Base-by-base conservation (phyloP, 2,329 filamentous ascomycete species). In the Diaporthe capsici region DNA sequence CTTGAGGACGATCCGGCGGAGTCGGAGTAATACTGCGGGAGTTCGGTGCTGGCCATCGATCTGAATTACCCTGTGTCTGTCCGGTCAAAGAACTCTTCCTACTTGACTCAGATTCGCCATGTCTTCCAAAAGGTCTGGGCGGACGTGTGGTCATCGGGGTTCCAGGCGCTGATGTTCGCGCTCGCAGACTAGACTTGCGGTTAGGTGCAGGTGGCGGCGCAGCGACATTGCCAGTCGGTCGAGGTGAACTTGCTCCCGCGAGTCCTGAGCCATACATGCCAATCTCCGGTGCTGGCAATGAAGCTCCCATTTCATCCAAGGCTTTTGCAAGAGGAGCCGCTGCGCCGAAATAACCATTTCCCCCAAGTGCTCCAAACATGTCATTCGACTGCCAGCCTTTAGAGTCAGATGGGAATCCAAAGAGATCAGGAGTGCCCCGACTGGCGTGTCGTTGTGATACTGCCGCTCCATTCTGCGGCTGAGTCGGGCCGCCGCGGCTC, bases 141-240 rank as follows among this genome's bases (percentile, higher is more conserved):
- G 57, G 15, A 39, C 72, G 75, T 22, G 65, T 60, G 28, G 49
- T 60, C 57, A 39, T 71, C 2, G 76, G 75, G 76, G 76, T 65
- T 75, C 79, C 74, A 39, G 78, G 80, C 8, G 80, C 79, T 1
- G 82, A 81, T 25, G 86, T 88, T 47, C 84, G 85, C 3, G 88
- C 87, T 70, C 88, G 85, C 4, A 91, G 81, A 78, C 90, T 92
- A 5, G 89, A 91, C 68, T 88, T 84, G 17, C 90, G 84, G 67
- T 89, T 83, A 0, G 90, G 89, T 2, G 88, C 85, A 0, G 88
- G 86, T 0, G 88, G 89, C 2, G 85, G 85, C 0, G 83, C 77
- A 0, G 79, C 78, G 2, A 78, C 70, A 17, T 53, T 15, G 42
- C 39, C 81, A 72, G 20, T 76, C 74, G 10, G 77, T 78, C 6